A percentile compares a stretch with the other conserved stretches of the same genome.
Conservation (phyloP, 768 basidiomycete genomes). For the Russula compacta region DNA sequence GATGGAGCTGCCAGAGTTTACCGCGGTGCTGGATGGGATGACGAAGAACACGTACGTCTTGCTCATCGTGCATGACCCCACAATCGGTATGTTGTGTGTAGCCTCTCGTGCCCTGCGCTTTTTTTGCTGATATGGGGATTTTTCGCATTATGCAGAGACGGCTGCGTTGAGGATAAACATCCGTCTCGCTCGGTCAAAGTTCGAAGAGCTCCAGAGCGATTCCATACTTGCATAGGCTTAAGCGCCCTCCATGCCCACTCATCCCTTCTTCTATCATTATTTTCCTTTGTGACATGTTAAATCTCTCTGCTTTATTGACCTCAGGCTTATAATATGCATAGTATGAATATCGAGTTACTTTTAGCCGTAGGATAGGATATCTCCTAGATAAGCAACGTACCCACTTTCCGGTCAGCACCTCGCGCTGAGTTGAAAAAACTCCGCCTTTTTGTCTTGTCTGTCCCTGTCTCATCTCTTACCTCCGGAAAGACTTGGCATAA, state of each 20-base stretch:
- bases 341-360: background rate
- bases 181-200: conserved; percentile 74
- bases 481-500: too few relatives aligned
- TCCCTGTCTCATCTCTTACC: background rate
- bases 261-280: conserved; percentile 8
- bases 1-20: conserved; percentile 79
- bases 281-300: conserved; percentile 9
- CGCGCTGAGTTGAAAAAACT: background rate
- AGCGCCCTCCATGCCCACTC: background rate
- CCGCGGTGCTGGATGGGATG: conserved; percentile 85
- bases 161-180: conserved; percentile 86
- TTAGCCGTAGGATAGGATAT: background rate
- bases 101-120: background rate
- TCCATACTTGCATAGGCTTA: conserved; percentile 22
- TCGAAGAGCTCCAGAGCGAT: conserved; percentile 81
- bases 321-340: background rate
- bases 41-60: conserved; percentile 91
- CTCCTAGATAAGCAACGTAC: background rate
- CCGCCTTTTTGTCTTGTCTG: too few relatives aligned
- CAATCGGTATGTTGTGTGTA: conserved; percentile 53
- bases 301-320: background rate
- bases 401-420: background rate
- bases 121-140: conserved; percentile 6
- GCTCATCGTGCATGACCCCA: conserved; percentile 80
- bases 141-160: conserved; percentile 46